Conservation (phyloP, 2,329 filamentous ascomycete species). For the Botrytis aclada region DNA sequence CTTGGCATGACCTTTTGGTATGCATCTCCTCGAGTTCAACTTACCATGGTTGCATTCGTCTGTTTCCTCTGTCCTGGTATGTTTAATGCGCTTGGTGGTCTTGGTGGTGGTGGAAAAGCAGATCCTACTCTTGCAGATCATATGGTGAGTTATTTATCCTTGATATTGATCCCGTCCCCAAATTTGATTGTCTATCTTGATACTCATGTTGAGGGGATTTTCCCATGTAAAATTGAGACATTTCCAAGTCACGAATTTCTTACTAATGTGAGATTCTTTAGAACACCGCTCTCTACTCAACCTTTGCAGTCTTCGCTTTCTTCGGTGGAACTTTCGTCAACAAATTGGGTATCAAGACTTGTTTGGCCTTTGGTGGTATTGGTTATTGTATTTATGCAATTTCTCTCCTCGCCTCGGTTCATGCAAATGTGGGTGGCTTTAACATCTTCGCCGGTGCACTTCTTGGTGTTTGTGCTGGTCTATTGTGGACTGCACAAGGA, state of each 20-base stretch:
- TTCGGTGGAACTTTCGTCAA: conserved; percentile 77
- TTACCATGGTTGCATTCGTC: conserved; percentile 67
- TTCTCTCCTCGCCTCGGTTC: conserved; percentile 67
- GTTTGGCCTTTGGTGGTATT: conserved; percentile 68
- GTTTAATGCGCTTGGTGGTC: conserved; percentile 65
- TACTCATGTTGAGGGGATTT: not conserved
- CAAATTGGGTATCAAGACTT: conserved; percentile 65
- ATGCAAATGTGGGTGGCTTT: conserved; percentile 65
- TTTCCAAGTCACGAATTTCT: not conserved
- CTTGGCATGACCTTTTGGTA: conserved; percentile 60
- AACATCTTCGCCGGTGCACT: conserved; percentile 73
- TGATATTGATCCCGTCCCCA: not conserved
- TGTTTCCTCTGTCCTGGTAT: conserved; percentile 72
- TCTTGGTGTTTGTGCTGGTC: conserved; percentile 73
- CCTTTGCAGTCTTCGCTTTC: conserved; percentile 60
- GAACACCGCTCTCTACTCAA: conserved; percentile 47
- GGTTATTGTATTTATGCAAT: conserved; percentile 75
- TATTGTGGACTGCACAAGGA: conserved; percentile 80
- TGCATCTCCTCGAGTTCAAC: conserved; percentile 69
- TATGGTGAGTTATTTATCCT: conserved; percentile 31
- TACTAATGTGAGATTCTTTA: conserved; percentile 21
- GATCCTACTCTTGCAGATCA: conserved; percentile 51
- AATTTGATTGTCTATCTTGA: not conserved
- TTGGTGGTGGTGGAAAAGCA: conserved; percentile 62
- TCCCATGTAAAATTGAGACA: not conserved